Evolutionary conservation across 2,329 filamentous ascomycete genomes (phyloP).

Genomic region (Trichoderma sp.): DNA sequence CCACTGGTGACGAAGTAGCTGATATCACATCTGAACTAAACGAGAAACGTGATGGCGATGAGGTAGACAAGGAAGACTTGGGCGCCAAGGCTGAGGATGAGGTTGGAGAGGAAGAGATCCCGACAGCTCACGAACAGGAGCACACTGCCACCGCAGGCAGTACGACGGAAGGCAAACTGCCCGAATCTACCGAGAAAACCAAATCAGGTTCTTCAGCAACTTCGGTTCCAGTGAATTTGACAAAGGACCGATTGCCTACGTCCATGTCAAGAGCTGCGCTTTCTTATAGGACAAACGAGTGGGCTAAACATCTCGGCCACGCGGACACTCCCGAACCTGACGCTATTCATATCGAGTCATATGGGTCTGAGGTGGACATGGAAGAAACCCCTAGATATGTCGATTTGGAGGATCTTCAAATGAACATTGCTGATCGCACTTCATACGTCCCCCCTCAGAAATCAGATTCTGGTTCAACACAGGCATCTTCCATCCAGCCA

Average conservation of each 20-base stretch:
- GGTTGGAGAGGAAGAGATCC: background rate
- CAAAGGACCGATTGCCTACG: slow-evolving; percentile 66
- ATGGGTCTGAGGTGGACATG: slow-evolving; percentile 28
- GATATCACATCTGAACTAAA: background rate
- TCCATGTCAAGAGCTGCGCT: slow-evolving; percentile 75
- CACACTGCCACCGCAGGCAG: background rate
- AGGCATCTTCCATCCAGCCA: slow-evolving; percentile 30
- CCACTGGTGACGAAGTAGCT: background rate
- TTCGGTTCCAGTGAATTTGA: slow-evolving; percentile 55
- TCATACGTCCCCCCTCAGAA: slow-evolving; percentile 39
- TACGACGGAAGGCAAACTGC: slow-evolving; percentile 15
- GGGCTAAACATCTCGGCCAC: slow-evolving; percentile 84
- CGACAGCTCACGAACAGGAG: slow-evolving; percentile 25
- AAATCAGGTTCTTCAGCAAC: slow-evolving; percentile 49
- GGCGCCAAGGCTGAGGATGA: background rate
- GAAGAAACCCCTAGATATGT: slow-evolving; percentile 64
- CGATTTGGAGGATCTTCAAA: slow-evolving; percentile 65
- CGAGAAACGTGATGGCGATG: background rate
- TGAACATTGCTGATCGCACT: slow-evolving; percentile 60
- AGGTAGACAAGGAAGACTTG: background rate
- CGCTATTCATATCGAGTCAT: slow-evolving; percentile 56
- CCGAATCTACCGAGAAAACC: slow-evolving; percentile 39
- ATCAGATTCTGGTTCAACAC: slow-evolving; percentile 39
- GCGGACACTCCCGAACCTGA: slow-evolving; percentile 75
- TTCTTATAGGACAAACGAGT: slow-evolving; percentile 90